phyloP scores from a whole-genome alignment of 371 early-diverging fungal genomes.

The Mucor irregularis region DNA sequence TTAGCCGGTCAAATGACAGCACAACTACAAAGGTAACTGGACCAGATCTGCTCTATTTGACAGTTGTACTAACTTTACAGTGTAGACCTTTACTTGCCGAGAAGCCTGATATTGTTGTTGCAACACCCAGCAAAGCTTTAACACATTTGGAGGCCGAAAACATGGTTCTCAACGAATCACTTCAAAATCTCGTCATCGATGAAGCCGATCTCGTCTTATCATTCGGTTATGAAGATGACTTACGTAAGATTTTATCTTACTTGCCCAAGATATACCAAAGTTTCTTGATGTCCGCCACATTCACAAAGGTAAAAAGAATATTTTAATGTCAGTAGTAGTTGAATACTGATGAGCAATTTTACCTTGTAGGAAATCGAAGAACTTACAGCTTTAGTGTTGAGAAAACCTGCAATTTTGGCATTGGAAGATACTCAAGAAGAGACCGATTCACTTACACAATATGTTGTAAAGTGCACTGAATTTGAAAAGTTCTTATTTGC shows the following conservation, averaged over 20 bases:
- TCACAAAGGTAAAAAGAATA: too few species aligned
- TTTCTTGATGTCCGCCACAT: conserved; percentile 89
- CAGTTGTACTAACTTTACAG: background rate
- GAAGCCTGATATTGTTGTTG: conserved; percentile 80
- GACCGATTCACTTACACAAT: conserved; percentile 71
- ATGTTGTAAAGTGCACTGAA: conserved; percentile 74
- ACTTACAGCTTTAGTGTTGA: conserved; percentile 79
- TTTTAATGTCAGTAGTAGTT: too few species aligned
- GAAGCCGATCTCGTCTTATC: conserved; percentile 94
- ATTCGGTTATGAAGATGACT: conserved; percentile 90
- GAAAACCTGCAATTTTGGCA: conserved; percentile 81
- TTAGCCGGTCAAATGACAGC: conserved; percentile 67
- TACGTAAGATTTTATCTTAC: conserved; percentile 66
- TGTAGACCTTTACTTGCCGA: conserved; percentile 80
- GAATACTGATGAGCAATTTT: too few species aligned
- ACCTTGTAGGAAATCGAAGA: conserved; percentile 88
- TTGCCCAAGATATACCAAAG: conserved; percentile 87
- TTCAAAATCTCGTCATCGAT: conserved; percentile 90
- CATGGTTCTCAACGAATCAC: conserved; percentile 57
- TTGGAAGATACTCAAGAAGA: conserved; percentile 80
- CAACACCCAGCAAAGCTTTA: conserved; percentile 81
- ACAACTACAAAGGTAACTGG: conserved; percentile 64
- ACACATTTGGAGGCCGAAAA: conserved; percentile 68
- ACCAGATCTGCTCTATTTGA: too few species aligned
- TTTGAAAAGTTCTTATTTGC: conserved; percentile 88